Percentiles rank a stretch among this genome's conserved stretches.
phyloP scores from a whole-genome alignment of 768 basidiomycete genomes.

The Leccinum ochraceum region DNA sequence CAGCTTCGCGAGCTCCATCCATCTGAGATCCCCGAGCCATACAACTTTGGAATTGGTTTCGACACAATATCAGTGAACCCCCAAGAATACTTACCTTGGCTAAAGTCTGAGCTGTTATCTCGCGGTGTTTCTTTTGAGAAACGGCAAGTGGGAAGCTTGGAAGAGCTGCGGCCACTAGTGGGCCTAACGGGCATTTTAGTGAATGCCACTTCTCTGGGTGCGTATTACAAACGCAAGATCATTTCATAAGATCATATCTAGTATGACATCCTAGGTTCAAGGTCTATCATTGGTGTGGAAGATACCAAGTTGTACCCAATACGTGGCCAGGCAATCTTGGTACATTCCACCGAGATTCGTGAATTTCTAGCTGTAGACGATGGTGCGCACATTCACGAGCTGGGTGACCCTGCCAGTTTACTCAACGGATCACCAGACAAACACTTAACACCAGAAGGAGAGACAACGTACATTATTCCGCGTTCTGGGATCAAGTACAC shows the following conservation, averaged over 20 bases:
- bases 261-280: conserved; percentile 47
- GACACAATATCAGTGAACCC: conserved; percentile 52
- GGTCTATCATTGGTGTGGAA: conserved; percentile 77
- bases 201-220: conserved; percentile 59
- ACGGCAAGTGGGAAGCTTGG: conserved; percentile 43
- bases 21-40: conserved; percentile 38
- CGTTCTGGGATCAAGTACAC: conserved; percentile 46
- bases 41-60: conserved; percentile 42
- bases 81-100: conserved; percentile 49
- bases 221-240: conserved; percentile 10
- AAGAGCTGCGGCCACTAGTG: conserved; percentile 44
- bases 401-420: neutral
- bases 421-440: conserved; percentile 16
- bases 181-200: conserved; percentile 44
- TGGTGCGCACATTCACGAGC: conserved; percentile 23
- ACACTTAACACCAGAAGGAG: conserved; percentile 21
- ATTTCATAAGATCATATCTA: neutral
- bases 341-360: conserved; percentile 65
- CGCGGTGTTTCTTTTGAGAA: conserved; percentile 47
- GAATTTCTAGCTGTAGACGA: conserved; percentile 31
- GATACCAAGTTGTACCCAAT: conserved; percentile 75
- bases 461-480: conserved; percentile 61
- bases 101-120: conserved; percentile 40
- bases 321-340: conserved; percentile 80
- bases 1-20: conserved; percentile 37